A percentile compares a stretch with the other conserved stretches of the same genome.
These are phyloP conservation scores for Podaxis pistillaris DNA, from an alignment of 768 basidiomycete genomes.

Conservation along the genomic window DNA sequence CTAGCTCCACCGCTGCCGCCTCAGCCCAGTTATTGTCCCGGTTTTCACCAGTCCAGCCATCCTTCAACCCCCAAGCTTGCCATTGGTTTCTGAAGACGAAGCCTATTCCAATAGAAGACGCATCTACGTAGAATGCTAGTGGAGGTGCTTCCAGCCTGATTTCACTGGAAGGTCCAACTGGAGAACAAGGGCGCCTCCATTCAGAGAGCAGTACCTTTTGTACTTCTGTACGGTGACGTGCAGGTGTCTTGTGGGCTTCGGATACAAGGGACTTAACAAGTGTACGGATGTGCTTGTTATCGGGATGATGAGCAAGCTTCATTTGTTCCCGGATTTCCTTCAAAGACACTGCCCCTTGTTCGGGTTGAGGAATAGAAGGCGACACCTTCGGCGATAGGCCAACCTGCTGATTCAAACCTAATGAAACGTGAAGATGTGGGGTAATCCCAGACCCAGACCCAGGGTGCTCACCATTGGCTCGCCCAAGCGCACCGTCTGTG, in stretches of 20 bases:
- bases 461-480: not conserved
- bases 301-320: not conserved
- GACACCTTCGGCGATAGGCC: too few relatives aligned
- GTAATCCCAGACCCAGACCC: not conserved
- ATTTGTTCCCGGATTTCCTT: constrained; percentile 6
- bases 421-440: too few relatives aligned
- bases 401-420: too few relatives aligned
- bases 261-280: constrained; percentile 19
- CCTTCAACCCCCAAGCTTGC: constrained; percentile 37
- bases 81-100: constrained; percentile 31
- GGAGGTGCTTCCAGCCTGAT: constrained; percentile 31
- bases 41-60: constrained; percentile 27
- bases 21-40: constrained; percentile 44
- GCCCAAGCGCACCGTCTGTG: not conserved
- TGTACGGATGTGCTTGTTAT: not conserved
- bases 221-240: not conserved
- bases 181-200: constrained; percentile 16
- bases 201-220: constrained; percentile 20
- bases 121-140: not conserved
- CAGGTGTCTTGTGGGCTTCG: constrained; percentile 21
- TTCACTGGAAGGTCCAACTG: constrained; percentile 27
- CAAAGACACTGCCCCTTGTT: not conserved
- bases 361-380: not conserved
- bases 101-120: not conserved
- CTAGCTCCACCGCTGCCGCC: constrained; percentile 42